Conservation (phyloP, 2,329 filamentous ascomycete species). For the Aspergillus terreus region DNA sequence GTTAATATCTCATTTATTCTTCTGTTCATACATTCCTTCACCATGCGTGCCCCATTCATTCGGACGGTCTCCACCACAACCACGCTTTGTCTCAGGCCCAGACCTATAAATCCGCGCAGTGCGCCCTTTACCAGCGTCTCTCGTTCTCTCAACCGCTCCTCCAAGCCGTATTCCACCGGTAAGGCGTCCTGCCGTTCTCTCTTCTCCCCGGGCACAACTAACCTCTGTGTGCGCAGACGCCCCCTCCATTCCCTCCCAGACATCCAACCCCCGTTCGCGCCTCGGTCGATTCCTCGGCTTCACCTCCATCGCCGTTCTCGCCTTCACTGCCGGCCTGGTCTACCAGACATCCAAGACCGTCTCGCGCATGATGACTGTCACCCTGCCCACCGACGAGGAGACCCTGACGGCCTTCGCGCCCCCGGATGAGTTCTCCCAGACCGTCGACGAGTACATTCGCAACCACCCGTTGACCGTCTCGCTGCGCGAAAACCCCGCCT, state of each 20-base stretch:
- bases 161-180: conserved; percentile 9
- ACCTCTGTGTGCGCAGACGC: background rate
- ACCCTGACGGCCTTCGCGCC: conserved; percentile 64
- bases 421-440: conserved; percentile 48
- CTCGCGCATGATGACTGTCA: conserved; percentile 31
- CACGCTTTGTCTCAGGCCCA: conserved; percentile 11
- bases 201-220: background rate
- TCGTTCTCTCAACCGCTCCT: conserved; percentile 4
- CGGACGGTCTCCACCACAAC: conserved; percentile 15
- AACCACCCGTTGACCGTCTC: conserved; percentile 69
- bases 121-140: conserved; percentile 4
- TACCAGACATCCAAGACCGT: conserved; percentile 24
- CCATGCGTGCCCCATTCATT: background rate
- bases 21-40: no score
- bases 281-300: conserved; percentile 35
- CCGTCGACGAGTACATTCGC: conserved; percentile 71
- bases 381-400: conserved; percentile 65
- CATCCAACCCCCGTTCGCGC: conserved; percentile 21
- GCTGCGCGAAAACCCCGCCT: conserved; percentile 63
- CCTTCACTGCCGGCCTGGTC: conserved; percentile 29
- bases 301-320: conserved; percentile 30
- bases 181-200: background rate
- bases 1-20: no score
- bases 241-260: background rate
- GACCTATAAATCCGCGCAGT: conserved; percentile 9